Base-by-base conservation (phyloP, 371 early-diverging fungal species). In the Apophysomyces trapeziformis region DNA sequence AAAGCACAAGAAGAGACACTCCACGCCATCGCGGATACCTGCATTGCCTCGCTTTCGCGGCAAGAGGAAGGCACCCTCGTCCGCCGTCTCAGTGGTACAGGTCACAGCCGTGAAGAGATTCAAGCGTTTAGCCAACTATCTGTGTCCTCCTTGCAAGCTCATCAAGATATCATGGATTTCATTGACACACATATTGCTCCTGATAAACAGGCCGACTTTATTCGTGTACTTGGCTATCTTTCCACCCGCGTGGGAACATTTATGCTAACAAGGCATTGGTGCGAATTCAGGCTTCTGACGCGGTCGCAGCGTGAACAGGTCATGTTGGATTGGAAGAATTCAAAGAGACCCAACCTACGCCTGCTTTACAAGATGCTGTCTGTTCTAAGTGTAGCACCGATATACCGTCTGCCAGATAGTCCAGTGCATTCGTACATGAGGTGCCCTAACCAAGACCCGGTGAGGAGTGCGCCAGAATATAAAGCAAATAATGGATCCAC, bases 11-110 rank as follows among this genome's bases (percentile, higher is more conserved):
- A 72, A 46, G 75, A 72, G 45, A 78, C 79, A 35, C 56, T 85
- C 41, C 47, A 64, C n/a, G 79, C 82, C 58, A 57, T 83, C 61
- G 64, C 77, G 58, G 85, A 83, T 65, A 81, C 83, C n/a, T 68
- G 84, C 60, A 70, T 85, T 39, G 74, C 83, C 1, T 66, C 75
- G 13, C 69, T 85, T 9, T 58, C 63, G 1, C 69, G 67, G 18
- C 57, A 78, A 39, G 79, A 78, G 9, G 66, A 74, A 26, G 70
- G 73, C 16, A 61, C 70, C 6, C 70, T 83, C 61, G 65, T 72
- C 18, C 60, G 69, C 12, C 36, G 60, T 4, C 43, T 68, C 0
- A 35, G 57, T 14, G 38, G 56, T 26, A 66, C 63, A 38, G 56
- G 59, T 8, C 68, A 63, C 50, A 63, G 56, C 0, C 37, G 26